Evolutionary conservation across 768 basidiomycete genomes (phyloP), one percentile per base, ranked within the genome.

Genomic region (Lactarius pseudohatsudake): DNA sequence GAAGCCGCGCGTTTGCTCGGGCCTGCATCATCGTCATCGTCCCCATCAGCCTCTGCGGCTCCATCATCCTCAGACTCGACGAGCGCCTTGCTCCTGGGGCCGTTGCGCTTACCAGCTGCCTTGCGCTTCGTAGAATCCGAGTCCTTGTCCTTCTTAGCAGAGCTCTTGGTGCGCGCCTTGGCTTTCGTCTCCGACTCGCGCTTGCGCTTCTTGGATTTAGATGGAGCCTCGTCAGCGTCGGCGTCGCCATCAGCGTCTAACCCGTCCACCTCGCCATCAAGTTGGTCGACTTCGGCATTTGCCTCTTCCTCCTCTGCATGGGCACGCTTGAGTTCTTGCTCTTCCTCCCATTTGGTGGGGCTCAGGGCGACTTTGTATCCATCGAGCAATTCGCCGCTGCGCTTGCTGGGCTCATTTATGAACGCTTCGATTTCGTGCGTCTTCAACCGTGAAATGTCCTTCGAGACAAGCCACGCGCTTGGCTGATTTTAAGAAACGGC

Each of bases 381-480:
- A 61, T 83, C 76, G 26, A 89, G 77, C 47, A 98, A 85, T 40
- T 94, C 91, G 47, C 84, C 86, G 47, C 84, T 86, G 75, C 85
- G 88, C 80, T 93, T 94, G 76, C 80, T 82, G 20, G 89, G 87
- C 73, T 90, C 90, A 69, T 79, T 82, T 78, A 98, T 84, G 79
- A 86, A 97, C 3, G 88, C 82, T 69, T 91, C 84, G 78, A 98
- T 96, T 78, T 93, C 92, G 76, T 90, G 85, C 6, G 81, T 76
- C 72, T 88, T 84, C 30, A 98, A 84, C 68, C 84, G 84, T 26
- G 87, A 91, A 61, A 98, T 86, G 76, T 97, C 96, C 72, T 89
- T 90, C 1, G 88, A 75, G 38, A 86, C 80, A 50, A 92, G 81
- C 96, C 96, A 98, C 22, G 92, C 84, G 78, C 96, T 98, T 58